A percentile compares a stretch with the other conserved stretches of the same genome.
These are phyloP conservation scores for Canariomyces notabilis DNA, from an alignment of 2,329 filamentous ascomycete species.

Conservation along the genomic window DNA sequence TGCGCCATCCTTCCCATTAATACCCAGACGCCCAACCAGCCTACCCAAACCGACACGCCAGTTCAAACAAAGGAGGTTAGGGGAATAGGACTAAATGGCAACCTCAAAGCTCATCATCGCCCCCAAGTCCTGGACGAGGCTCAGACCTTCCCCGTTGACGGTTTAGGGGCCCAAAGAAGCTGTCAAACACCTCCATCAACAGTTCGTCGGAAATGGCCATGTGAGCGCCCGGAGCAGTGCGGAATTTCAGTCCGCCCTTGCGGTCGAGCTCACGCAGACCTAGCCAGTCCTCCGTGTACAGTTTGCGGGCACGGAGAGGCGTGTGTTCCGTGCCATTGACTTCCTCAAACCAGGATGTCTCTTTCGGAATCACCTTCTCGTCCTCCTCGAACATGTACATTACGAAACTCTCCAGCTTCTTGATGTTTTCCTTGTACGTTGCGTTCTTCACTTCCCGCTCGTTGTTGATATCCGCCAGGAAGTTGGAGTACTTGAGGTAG, in stretches of 20 bases:
- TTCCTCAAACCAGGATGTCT: conserved; percentile 87
- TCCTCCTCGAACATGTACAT: conserved; percentile 91
- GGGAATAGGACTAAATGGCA: background rate
- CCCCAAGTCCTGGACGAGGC: conserved; percentile 6
- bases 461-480: conserved; percentile 94
- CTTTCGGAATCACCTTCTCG: conserved; percentile 79
- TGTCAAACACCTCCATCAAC: conserved; percentile 59
- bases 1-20: background rate
- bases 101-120: conserved; percentile 21
- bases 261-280: conserved; percentile 75
- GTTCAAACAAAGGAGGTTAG: background rate
- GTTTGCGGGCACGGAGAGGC: conserved; percentile 58
- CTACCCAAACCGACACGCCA: conserved; percentile 2
- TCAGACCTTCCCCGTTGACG: conserved; percentile 27
- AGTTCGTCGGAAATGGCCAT: conserved; percentile 70
- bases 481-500: conserved; percentile 79
- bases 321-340: conserved; percentile 67
- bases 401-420: conserved; percentile 67
- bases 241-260: conserved; percentile 73
- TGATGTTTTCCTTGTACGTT: conserved; percentile 67
- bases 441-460: conserved; percentile 71
- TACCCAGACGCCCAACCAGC: background rate
- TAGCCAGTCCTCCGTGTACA: conserved; percentile 93
- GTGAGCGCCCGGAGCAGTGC: conserved; percentile 68
- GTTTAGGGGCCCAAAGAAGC: conserved; percentile 57